Evolutionary conservation across 768 basidiomycete species (phyloP).

Genomic region (Podaxis carcinomalis): DNA sequence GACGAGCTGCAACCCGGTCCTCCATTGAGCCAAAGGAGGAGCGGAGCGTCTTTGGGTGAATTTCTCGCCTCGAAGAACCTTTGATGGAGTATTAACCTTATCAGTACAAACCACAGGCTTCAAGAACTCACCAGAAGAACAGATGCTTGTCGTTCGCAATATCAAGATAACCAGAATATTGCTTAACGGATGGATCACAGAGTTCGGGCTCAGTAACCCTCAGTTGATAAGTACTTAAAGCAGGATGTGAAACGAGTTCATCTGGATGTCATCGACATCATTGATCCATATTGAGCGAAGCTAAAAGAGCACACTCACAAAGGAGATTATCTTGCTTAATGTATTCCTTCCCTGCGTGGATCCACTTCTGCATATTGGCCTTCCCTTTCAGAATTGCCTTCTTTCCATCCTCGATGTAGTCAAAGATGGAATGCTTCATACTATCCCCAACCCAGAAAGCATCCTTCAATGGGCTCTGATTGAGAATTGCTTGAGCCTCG

Average conservation of each 20-base stretch:
- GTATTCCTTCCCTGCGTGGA: constrained; percentile 57
- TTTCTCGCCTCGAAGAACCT: constrained; percentile 89
- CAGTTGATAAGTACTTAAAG: constrained; percentile 47
- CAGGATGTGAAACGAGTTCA: constrained; percentile 57
- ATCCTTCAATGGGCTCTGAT: not conserved
- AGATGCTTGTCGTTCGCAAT: constrained; percentile 75
- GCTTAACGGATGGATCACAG: constrained; percentile 78
- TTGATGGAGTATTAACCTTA: constrained; percentile 1
- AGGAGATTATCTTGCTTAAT: constrained; percentile 66
- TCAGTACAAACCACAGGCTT: not conserved
- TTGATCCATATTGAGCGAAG: not conserved
- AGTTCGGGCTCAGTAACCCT: constrained; percentile 64
- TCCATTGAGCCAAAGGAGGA: constrained; percentile 90
- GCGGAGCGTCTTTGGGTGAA: constrained; percentile 71
- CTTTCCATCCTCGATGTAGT: constrained; percentile 39
- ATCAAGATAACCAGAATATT: constrained; percentile 83
- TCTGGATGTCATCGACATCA: constrained; percentile 33
- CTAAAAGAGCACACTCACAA: constrained; percentile 43
- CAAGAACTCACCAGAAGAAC: constrained; percentile 73
- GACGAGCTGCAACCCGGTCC: constrained; percentile 71
- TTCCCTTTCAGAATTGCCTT: constrained; percentile 39
- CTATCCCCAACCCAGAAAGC: not conserved
- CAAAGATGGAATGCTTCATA: constrained; percentile 23
- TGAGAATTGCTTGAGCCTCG: constrained; percentile 3
- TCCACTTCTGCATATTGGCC: constrained; percentile 56